A percentile compares a stretch with the other conserved stretches of the same genome.
Conservation (phyloP, 2,329 filamentous ascomycete genomes). For the Epichloe aotearoae region DNA sequence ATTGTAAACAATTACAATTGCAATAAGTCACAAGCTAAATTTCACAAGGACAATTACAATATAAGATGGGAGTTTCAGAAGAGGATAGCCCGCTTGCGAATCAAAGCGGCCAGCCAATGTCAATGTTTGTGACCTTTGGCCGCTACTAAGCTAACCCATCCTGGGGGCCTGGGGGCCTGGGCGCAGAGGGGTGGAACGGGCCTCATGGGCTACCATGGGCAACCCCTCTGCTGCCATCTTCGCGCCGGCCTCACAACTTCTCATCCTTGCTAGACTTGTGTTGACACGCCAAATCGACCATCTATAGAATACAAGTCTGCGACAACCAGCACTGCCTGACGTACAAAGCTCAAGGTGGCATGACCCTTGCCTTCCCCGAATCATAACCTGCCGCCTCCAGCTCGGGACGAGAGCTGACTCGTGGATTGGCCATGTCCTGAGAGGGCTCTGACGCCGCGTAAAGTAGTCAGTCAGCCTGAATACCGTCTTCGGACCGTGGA, state of each 20-base stretch:
- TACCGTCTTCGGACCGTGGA: neutral
- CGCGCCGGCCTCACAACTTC: slow-evolving; percentile 1
- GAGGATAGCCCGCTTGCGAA: too few relatives aligned
- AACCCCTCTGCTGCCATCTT: neutral
- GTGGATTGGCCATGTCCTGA: slow-evolving; percentile 21
- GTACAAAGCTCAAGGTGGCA: slow-evolving; percentile 8
- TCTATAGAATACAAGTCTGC: neutral
- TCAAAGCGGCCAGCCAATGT: too few relatives aligned
- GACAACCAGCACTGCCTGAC: neutral
- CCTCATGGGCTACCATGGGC: neutral
- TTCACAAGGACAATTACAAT: too few relatives aligned
- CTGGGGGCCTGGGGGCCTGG: neutral
- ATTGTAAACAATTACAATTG: too few relatives aligned
- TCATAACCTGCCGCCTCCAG: slow-evolving; percentile 12
- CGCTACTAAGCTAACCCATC: neutral
- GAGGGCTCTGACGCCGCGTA: slow-evolving; percentile 17
- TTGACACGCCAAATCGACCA: neutral
- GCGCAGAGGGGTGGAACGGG: neutral
- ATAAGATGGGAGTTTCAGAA: too few relatives aligned
- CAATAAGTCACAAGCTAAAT: too few relatives aligned
- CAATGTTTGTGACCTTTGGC: neutral
- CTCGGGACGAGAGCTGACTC: slow-evolving; percentile 18
- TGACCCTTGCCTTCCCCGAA: slow-evolving; percentile 8
- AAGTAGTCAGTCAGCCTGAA: slow-evolving; percentile 1
- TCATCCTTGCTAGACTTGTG: neutral